Conservation (phyloP, 768 basidiomycete genomes). For the Tylopilus rubrobrunneus region DNA sequence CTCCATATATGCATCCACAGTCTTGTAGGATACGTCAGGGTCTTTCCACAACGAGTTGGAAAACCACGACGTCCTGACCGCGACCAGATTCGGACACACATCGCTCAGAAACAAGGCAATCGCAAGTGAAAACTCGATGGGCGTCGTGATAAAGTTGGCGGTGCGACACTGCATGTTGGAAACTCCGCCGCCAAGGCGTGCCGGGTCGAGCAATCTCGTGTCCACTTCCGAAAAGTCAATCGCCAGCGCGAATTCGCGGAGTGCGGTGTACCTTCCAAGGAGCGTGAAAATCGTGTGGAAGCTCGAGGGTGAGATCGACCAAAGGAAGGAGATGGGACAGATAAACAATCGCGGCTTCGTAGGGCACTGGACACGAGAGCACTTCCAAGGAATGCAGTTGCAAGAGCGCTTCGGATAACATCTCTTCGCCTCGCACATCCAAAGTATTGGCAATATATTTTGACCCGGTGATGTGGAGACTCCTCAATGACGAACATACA, state of each 20-base stretch:
- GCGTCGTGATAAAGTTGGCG: slow-evolving; percentile 20
- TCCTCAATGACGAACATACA: slow-evolving; percentile 18
- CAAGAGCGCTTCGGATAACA: slow-evolving; percentile 21
- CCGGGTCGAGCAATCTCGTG: not conserved
- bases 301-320: slow-evolving; percentile 11
- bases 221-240: slow-evolving; percentile 23
- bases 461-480: slow-evolving; percentile 3
- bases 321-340: slow-evolving; percentile 22
- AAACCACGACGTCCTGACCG: slow-evolving; percentile 14
- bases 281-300: slow-evolving; percentile 16
- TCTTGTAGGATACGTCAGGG: too few relatives aligned
- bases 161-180: slow-evolving; percentile 3
- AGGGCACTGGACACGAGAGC: slow-evolving; percentile 16
- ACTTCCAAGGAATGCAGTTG: slow-evolving; percentile 13
- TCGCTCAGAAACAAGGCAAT: slow-evolving; percentile 28
- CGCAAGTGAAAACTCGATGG: slow-evolving; percentile 16
- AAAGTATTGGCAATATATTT: not conserved
- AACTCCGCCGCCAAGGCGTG: slow-evolving; percentile 10
- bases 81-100: slow-evolving; percentile 17
- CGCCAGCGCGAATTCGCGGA: slow-evolving; percentile 15
- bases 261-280: slow-evolving; percentile 7
- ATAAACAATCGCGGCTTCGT: slow-evolving; percentile 20
- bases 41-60: too few relatives aligned
- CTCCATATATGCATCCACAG: not conserved
- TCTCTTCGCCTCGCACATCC: slow-evolving; percentile 12